Evolutionary conservation across 2,329 filamentous ascomycete species (phyloP).

Genomic region (Phyllosticta capitalensis): DNA sequence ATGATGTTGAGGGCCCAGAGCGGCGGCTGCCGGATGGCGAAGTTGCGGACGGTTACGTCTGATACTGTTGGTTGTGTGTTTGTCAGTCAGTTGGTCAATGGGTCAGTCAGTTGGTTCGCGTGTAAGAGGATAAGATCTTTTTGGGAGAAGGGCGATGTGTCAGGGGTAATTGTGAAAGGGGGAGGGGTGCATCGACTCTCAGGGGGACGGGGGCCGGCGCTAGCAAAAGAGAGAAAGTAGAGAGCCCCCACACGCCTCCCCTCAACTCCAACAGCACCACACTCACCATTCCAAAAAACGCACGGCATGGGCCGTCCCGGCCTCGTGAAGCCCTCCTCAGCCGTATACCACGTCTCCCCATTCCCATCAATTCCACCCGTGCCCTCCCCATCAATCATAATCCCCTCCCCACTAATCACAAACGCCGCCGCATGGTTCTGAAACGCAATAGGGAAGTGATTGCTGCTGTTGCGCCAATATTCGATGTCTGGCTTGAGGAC

Average conservation of each 20-base stretch:
- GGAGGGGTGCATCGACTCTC: too few relatives aligned
- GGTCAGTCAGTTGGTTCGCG: too few relatives aligned
- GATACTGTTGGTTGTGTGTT: too few relatives aligned
- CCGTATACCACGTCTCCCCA: slow-evolving; percentile 46
- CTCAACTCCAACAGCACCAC: too few relatives aligned
- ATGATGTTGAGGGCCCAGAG: slow-evolving; percentile 49
- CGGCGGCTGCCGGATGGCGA: slow-evolving; percentile 42
- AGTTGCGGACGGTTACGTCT: slow-evolving; percentile 45
- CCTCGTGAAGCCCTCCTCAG: slow-evolving; percentile 36
- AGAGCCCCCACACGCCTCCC: too few relatives aligned
- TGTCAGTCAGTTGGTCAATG: too few relatives aligned
- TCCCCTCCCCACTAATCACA: slow-evolving; percentile 40
- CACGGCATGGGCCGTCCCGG: slow-evolving; percentile 49
- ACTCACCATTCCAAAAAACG: slow-evolving; percentile 50
- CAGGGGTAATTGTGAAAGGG: too few relatives aligned
- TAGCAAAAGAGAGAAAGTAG: too few relatives aligned
- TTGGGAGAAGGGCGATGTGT: too few relatives aligned
- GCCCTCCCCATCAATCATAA: slow-evolving; percentile 42
- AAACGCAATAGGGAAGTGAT: slow-evolving; percentile 44
- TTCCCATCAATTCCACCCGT: slow-evolving; percentile 48
- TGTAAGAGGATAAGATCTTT: too few relatives aligned
- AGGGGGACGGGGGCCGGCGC: too few relatives aligned
- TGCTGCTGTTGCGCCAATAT: slow-evolving; percentile 48
- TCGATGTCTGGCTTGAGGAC: slow-evolving; percentile 41
- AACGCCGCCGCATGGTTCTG: slow-evolving; percentile 49